Evolutionary conservation across 2,329 filamentous ascomycete species (phyloP).

Genomic region (Westerdykella aurantiaca): DNA sequence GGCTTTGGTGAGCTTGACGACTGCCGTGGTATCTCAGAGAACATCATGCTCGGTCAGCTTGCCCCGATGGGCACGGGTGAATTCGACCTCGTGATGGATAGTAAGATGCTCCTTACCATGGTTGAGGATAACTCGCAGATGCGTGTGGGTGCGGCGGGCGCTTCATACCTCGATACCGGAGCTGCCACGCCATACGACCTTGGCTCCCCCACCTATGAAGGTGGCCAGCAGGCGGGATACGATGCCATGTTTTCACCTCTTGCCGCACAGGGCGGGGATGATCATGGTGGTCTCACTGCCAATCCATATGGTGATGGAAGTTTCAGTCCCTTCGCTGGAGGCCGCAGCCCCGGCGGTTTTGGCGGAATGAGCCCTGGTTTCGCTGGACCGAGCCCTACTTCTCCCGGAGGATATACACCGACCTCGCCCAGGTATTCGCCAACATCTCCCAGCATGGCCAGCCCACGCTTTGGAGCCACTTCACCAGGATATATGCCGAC

Average conservation of each 20-base stretch:
- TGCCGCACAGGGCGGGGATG: conserved; percentile 57
- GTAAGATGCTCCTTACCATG: conserved; percentile 90
- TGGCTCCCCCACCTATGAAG: conserved; percentile 58
- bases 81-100: conserved; percentile 89
- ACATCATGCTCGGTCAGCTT: conserved; percentile 96
- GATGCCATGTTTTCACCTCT: conserved; percentile 69
- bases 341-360: conserved; percentile 58
- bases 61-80: conserved; percentile 96
- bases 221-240: conserved; percentile 51
- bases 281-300: conserved; percentile 53
- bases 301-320: conserved; percentile 57
- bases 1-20: conserved; percentile 94
- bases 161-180: conserved; percentile 65
- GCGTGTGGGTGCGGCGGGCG: conserved; percentile 70
- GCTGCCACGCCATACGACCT: conserved; percentile 90
- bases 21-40: conserved; percentile 96
- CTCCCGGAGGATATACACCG: conserved; percentile 33
- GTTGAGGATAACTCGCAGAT: conserved; percentile 77
- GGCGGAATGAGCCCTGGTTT: conserved; percentile 67
- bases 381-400: conserved; percentile 46
- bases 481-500: conserved; percentile 42
- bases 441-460: conserved; percentile 49
- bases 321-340: conserved; percentile 61
- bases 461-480: conserved; percentile 43
- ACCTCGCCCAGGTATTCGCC: conserved; percentile 37